Base-by-base conservation (phyloP, 345 rosid species). In the Salix arbutifolia region DNA sequence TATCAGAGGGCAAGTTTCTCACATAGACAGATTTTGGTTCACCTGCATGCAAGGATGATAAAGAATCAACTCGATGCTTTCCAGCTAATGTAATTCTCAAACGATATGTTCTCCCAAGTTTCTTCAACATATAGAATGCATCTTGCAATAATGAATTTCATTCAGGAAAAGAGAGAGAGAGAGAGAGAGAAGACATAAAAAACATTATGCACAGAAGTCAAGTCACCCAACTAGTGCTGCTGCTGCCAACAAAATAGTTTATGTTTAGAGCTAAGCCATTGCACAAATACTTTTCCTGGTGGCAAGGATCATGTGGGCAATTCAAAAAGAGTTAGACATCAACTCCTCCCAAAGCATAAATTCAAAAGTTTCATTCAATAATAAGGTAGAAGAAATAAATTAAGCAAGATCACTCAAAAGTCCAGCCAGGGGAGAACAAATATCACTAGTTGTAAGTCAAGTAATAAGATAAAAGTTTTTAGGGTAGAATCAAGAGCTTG, bases 1-100 rank as follows among this genome's bases (percentile, higher is more conserved):
- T 86, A 80, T 84, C 75, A 26, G 97, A 90, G 12, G 99, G 96
- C 89, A 96, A 87, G 87, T 96, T 96, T 81, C 98, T 87, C 77
- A 96, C 99, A 53, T 95, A 95, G 56, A 96, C 97, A 37, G 99
- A 96, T 86, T 91, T 96, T 73, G 81, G 83, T 78, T 90, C 96
- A 83, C 93, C 98, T 93, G 90, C 56, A 87, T 78, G 72, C 66
- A 78, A 8, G 56, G 68, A 73, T 38, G 64, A 78, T 70, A 72
- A 76, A 80, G 60, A 75, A 86, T 76, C 76, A 85, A 72, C 26
- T 42, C 4, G 2, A 53, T 4, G n/a, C 23, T 50, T 40, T 50
- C 38, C 33, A 42, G 8, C 6, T 42, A 33, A 1, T 1, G 12
- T 79, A 53, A 77, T 48, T 38, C 65, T 38, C 67, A 26, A 23